phyloP scores from a whole-genome alignment of 805 yeast genomes.

The Yamadazyma endophytica region DNA sequence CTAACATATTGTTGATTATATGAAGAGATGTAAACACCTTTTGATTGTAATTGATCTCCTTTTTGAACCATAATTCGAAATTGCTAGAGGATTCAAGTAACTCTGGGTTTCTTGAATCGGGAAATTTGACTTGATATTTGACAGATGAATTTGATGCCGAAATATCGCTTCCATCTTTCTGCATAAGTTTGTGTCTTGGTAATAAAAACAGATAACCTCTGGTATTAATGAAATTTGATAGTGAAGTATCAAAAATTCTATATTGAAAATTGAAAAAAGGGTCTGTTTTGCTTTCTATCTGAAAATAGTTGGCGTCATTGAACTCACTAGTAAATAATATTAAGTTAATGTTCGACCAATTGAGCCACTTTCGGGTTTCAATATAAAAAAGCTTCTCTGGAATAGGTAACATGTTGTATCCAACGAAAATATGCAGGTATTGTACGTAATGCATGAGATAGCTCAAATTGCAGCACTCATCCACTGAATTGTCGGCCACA shows the following conservation, averaged over 20 bases:
- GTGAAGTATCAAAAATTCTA: too few species aligned
- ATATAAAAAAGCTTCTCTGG: constrained; percentile 2
- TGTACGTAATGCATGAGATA: constrained; percentile 28
- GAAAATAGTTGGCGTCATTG: too few species aligned
- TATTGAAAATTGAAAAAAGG: too few species aligned
- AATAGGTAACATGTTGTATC: constrained; percentile 6
- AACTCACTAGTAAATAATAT: constrained; percentile 4
- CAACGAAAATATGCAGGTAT: constrained; percentile 8
- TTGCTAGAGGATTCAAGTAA: constrained; percentile 27
- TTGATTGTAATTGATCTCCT: constrained; percentile 25
- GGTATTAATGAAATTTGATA: too few species aligned
- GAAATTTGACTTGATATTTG: constrained; percentile 14
- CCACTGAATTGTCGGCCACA: constrained; percentile 33
- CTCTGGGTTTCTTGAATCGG: constrained; percentile 26
- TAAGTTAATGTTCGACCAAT: constrained; percentile 7
- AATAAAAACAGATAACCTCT: too few species aligned
- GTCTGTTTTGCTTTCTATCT: too few species aligned
- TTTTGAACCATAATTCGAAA: constrained; percentile 52
- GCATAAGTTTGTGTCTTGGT: too few species aligned
- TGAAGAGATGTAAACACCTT: constrained; percentile 45
- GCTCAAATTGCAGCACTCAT: constrained; percentile 44
- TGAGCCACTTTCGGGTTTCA: constrained; percentile 8
- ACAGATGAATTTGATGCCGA: too few species aligned
- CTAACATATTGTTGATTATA: constrained; percentile 25
- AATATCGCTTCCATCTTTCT: too few species aligned